Percentiles rank a stretch among this genome's conserved stretches.
These are phyloP conservation scores for Exophiala bonariae DNA, from an alignment of 2,329 filamentous ascomycete species.

Conservation along the genomic window DNA sequence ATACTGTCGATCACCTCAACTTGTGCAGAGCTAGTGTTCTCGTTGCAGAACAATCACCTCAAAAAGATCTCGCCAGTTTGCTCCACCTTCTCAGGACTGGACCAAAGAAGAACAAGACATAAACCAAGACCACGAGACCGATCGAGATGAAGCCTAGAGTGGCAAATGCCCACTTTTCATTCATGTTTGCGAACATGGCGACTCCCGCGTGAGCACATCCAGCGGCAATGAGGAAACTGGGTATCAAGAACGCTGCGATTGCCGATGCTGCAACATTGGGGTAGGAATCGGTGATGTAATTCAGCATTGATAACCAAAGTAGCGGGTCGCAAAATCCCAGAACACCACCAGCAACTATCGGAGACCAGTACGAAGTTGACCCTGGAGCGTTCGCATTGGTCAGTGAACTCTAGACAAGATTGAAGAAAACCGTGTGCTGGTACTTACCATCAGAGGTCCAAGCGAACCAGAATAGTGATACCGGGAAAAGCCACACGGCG, in stretches of 20 bases:
- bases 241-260: slow-evolving; percentile 46
- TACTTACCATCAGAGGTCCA: slow-evolving; percentile 41
- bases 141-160: slow-evolving; percentile 43
- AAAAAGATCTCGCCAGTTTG: slow-evolving; percentile 32
- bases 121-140: slow-evolving; percentile 41
- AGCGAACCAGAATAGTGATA: slow-evolving; percentile 45
- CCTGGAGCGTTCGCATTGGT: slow-evolving; percentile 2
- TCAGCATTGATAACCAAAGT: slow-evolving; percentile 47
- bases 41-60: background rate
- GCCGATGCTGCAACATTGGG: slow-evolving; percentile 43
- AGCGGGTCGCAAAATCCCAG: slow-evolving; percentile 44
- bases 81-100: slow-evolving; percentile 34
- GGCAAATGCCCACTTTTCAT: slow-evolving; percentile 43
- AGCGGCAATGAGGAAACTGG: slow-evolving; percentile 44
- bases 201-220: slow-evolving; percentile 42
- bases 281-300: slow-evolving; percentile 46
- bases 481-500: slow-evolving; percentile 45
- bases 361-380: slow-evolving; percentile 40
- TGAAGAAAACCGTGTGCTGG: background rate
- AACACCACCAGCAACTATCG: slow-evolving; percentile 40
- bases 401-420: background rate
- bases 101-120: slow-evolving; percentile 44
- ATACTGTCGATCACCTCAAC: too few species aligned
- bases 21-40: too few species aligned
- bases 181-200: slow-evolving; percentile 40